Conservation (phyloP, 495 filamentous ascomycete species). For the Podospora pseudopauciseta region DNA sequence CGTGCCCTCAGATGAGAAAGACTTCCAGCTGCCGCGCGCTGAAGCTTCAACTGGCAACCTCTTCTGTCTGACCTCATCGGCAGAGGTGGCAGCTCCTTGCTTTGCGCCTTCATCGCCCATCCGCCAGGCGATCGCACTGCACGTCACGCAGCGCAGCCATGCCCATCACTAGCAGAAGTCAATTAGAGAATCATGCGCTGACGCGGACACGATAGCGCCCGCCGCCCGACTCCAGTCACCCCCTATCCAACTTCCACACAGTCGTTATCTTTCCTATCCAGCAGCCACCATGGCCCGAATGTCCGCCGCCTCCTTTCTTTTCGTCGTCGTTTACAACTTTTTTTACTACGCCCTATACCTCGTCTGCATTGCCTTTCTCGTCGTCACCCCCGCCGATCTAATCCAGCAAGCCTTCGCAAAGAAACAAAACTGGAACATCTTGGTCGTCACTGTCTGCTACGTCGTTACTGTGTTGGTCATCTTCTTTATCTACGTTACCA, state of each 20-base stretch:
- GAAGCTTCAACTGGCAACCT: not conserved
- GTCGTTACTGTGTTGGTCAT: constrained; percentile 68
- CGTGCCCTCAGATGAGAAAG: not conserved
- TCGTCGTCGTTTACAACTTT: constrained; percentile 76
- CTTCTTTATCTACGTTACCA: constrained; percentile 71
- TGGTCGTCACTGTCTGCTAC: constrained; percentile 77
- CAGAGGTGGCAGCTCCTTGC: constrained; percentile 3
- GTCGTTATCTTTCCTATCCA: not conserved
- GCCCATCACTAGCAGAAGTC: not conserved
- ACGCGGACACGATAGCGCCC: not conserved
- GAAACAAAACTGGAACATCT: constrained; percentile 69
- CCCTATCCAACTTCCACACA: not conserved
- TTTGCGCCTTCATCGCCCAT: constrained; percentile 3
- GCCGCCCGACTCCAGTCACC: not conserved
- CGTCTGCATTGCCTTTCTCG: constrained; percentile 65
- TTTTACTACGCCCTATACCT: constrained; percentile 75
- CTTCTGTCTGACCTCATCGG: not conserved
- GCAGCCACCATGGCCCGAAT: constrained; percentile 18
- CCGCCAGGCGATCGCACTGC: not conserved
- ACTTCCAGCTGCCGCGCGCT: not conserved
- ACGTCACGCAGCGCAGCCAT: not conserved
- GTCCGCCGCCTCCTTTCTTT: constrained; percentile 44
- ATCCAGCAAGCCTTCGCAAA: constrained; percentile 71
- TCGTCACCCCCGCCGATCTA: constrained; percentile 78
- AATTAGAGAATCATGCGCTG: not conserved